Evolutionary conservation across 108 stramenopile genomes (phyloP).

Genomic region (Cylindrotheca fusiformis): DNA sequence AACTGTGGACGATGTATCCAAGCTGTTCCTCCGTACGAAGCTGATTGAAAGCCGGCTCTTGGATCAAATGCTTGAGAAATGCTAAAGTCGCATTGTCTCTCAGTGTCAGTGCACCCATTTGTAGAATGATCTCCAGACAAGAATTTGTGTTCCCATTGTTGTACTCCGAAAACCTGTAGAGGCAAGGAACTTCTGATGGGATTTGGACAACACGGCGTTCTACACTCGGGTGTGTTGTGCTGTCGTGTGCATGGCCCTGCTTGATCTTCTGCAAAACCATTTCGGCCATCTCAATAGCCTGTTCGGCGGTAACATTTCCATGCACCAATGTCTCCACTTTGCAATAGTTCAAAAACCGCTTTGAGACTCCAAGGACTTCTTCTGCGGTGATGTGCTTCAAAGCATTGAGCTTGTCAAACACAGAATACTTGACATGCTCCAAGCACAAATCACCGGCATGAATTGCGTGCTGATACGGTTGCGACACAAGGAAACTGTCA

Average conservation of each 20-base stretch:
- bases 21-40: slow-evolving; percentile 90
- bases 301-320: slow-evolving; percentile 59
- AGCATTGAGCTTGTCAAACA: slow-evolving; percentile 45
- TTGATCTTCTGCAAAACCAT: slow-evolving; percentile 19
- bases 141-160: slow-evolving; percentile 57
- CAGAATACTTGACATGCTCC: slow-evolving; percentile 38
- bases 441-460: slow-evolving; percentile 50
- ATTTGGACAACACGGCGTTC: slow-evolving; percentile 58
- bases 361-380: slow-evolving; percentile 43
- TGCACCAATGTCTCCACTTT: slow-evolving; percentile 62
- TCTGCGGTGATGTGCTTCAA: slow-evolving; percentile 26
- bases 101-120: slow-evolving; percentile 39
- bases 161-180: slow-evolving; percentile 43
- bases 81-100: slow-evolving; percentile 40
- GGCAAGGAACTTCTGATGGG: slow-evolving; percentile 1
- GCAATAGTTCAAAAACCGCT: slow-evolving; percentile 36
- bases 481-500: slow-evolving; percentile 50
- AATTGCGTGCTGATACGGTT: slow-evolving; percentile 72
- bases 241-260: neutral
- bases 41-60: slow-evolving; percentile 82
- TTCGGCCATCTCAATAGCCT: slow-evolving; percentile 42
- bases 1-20: slow-evolving; percentile 82
- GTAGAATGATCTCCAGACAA: slow-evolving; percentile 30
- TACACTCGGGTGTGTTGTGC: neutral
- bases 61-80: slow-evolving; percentile 67